Base-by-base conservation (phyloP, 164 flowering plant species). In the Stephania yunnanensis region DNA sequence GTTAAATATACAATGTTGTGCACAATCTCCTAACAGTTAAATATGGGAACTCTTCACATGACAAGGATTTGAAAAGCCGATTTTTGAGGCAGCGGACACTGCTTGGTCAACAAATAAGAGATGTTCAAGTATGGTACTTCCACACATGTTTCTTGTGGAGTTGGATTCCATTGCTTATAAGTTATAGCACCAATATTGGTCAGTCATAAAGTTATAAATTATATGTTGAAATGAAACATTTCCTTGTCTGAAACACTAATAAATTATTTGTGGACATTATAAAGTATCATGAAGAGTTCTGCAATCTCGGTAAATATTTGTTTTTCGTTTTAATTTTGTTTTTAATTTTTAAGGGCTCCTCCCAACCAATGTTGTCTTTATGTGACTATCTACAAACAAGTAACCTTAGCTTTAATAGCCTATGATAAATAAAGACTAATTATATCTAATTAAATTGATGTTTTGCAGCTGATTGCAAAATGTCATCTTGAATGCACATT, bases 281-380 rank as follows among this genome's bases (percentile, higher is more conserved):
- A 9, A 19, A 92, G 78, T 87, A 85, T 72, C 87, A 81, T 22
- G 98, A 96, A 78, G 97, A 96, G 76, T 86, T 96, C 77, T 78
- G 73, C 73, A 87, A 83, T 86, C 88, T 95, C 71, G 97, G 99
- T 93, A 84, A 68, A 65, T 55, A 19, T 50, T 71, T 36, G 22
- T 36, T 36, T 36, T 36, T 36, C 4, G 25, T 36, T 36, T 36
- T 20, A 45, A 42, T 29, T 72, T 69, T 70, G 69, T 55, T 7
- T 11, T 76, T 71, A 15, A 36, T 36, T 36, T 2, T 36, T 36
- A 4, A 4, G 4, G 42, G 42, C 4, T 66, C 48, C 42, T 46
- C 36, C 15, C 36, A 20, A 29, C 69, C 7, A 70, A 66, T 42
- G 22, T 17, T 25, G 44, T 70, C 66, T 19, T 75, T 9, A 22